These are phyloP conservation scores for Venturia oleaginea DNA, from an alignment of 2,329 filamentous ascomycete genomes.

Conservation along the genomic window DNA sequence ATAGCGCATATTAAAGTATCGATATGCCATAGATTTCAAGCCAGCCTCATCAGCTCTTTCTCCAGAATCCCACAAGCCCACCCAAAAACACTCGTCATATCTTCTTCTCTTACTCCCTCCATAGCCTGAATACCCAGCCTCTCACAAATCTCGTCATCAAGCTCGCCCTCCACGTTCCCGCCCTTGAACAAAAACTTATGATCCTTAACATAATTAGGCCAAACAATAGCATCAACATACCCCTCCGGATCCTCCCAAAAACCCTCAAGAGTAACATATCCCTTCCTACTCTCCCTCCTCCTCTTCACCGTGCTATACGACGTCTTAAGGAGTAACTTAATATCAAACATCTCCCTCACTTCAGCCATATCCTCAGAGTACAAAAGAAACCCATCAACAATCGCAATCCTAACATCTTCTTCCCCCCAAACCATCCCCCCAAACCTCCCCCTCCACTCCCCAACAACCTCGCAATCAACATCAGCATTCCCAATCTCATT, in stretches of 20 bases:
- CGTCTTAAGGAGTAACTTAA: slow-evolving; percentile 70
- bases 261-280: slow-evolving; percentile 71
- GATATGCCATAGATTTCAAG: neutral
- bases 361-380: slow-evolving; percentile 51
- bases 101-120: slow-evolving; percentile 20
- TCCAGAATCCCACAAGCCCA: slow-evolving; percentile 9
- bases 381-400: slow-evolving; percentile 85
- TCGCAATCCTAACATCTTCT: slow-evolving; percentile 45
- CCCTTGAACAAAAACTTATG: slow-evolving; percentile 72
- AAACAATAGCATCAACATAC: slow-evolving; percentile 90
- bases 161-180: slow-evolving; percentile 53
- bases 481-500: slow-evolving; percentile 41
- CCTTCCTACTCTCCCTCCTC: slow-evolving; percentile 58
- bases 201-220: slow-evolving; percentile 82
- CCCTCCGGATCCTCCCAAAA: slow-evolving; percentile 94
- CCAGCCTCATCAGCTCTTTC: neutral
- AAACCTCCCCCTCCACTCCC: slow-evolving; percentile 26
- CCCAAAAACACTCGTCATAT: slow-evolving; percentile 19
- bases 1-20: too few species aligned
- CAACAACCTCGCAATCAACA: slow-evolving; percentile 24
- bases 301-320: slow-evolving; percentile 54
- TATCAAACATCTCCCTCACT: slow-evolving; percentile 54
- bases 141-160: slow-evolving; percentile 36
- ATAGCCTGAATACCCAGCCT: slow-evolving; percentile 23
- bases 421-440: neutral